phyloP scores from a whole-genome alignment of 441 rosid species.

The Arabidopsis hybrid region DNA sequence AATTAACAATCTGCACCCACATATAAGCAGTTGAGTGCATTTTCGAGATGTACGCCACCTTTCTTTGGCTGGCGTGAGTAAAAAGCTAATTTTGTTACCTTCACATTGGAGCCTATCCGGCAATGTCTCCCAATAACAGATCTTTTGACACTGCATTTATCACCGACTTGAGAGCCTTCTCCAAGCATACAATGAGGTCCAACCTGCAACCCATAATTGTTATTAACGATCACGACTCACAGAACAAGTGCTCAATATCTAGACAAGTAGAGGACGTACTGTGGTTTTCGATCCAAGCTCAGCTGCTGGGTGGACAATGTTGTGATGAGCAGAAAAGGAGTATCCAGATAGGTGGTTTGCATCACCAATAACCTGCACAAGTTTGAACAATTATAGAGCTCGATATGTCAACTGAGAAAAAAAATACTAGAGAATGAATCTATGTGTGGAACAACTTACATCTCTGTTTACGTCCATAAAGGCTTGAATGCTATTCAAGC shows the following conservation, averaged over 20 bases:
- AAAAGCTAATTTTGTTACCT: conserved; percentile 57
- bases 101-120: conserved; percentile 94
- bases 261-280: conserved; percentile 47
- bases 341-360: conserved; percentile 84
- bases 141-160: conserved; percentile 93
- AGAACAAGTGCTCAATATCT: not conserved
- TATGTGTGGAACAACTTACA: conserved; percentile 57
- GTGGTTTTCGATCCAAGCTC: conserved; percentile 92
- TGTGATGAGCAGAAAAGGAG: conserved; percentile 79
- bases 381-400: conserved; percentile 20
- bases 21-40: conserved; percentile 18
- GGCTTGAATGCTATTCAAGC: conserved; percentile 89
- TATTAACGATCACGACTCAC: not conserved
- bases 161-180: conserved; percentile 96
- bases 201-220: conserved; percentile 58
- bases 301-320: conserved; percentile 78
- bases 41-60: not conserved
- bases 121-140: conserved; percentile 97
- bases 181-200: conserved; percentile 94
- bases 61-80: conserved; percentile 6
- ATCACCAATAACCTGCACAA: conserved; percentile 80
- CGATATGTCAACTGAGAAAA: conserved; percentile 2
- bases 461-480: conserved; percentile 90
- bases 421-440: conserved; percentile 16
- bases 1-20: conserved; percentile 75